Base-by-base conservation (phyloP, 2,329 filamentous ascomycete species). In the Phialophora chinensis region DNA sequence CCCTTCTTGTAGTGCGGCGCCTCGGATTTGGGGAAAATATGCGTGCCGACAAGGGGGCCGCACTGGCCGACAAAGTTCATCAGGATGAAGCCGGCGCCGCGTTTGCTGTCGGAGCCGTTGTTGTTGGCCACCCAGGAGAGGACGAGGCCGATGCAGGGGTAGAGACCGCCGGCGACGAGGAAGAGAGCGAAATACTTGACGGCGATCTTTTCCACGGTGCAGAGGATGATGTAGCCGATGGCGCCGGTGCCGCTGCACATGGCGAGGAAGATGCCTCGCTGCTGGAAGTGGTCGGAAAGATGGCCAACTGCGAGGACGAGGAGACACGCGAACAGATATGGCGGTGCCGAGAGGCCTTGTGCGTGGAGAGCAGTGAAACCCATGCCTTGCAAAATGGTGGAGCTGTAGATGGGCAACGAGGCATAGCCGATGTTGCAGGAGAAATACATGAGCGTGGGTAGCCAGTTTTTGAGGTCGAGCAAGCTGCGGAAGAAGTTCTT, bases 1-100 rank as follows among this genome's bases (percentile, higher is more conserved):
- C 89, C 89, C 1, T 74, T 77, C 3, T 85, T 79, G 73, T 89
- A 91, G 74, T 84, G 89, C 1, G 88, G 88, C 10, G 79, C 84
- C 67, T 90, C 85, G 12, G 74, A 70, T 25, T 74, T 73, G 0
- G 89, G 89, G 72, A 90, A 91, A 54, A 91, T 77, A 50, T 87
- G 81, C 10, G 87, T 89, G 23, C 88, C 89, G 14, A 91, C 78
- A 2, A 91, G 78, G 1, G 92, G 91, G 0, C 91, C 92, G 69
- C 88, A 89, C 79, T 96, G 92, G 1, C 92, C 93, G 14, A 97
- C 84, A 38, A 92, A 74, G 77, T 96, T 93, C 74, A 97, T 77
- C 33, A 97, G 82, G 0, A 90, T 61, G 60, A 69, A 61, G 49
- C 68, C 70, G 33, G 68, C 67, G 38, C 68, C 70, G 58, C 70